Percentiles rank a stretch among this genome's conserved stretches.
phyloP scores from a whole-genome alignment of 1,139 yeast genomes.

The Diutina catenulata region DNA sequence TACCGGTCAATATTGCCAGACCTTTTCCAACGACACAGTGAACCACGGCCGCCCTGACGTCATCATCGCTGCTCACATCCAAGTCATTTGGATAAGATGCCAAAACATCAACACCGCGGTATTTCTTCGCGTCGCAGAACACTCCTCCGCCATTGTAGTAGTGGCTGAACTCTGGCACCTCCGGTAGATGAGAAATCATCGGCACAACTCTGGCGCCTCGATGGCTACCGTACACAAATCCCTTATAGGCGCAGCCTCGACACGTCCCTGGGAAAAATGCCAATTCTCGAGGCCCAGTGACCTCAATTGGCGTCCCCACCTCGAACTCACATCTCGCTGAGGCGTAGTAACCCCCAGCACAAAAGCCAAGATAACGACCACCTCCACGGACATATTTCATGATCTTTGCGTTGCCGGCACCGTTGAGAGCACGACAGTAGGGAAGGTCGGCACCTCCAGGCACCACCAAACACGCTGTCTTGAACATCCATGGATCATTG shows the following conservation, averaged over 20 bases:
- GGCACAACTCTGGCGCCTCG: constrained; percentile 57
- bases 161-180: constrained; percentile 13
- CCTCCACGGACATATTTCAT: constrained; percentile 61
- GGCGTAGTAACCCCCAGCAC: constrained; percentile 95
- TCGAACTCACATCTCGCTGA: constrained; percentile 76
- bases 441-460: constrained; percentile 98
- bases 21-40: constrained; percentile 65
- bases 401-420: constrained; percentile 52
- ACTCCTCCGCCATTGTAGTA: constrained; percentile 87
- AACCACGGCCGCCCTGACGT: constrained; percentile 53
- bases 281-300: constrained; percentile 74
- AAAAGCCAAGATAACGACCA: constrained; percentile 75
- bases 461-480: constrained; percentile 68
- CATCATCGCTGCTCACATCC: constrained; percentile 20
- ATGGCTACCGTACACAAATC: constrained; percentile 71
- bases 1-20: constrained; percentile 64
- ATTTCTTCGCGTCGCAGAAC: constrained; percentile 61
- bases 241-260: constrained; percentile 71
- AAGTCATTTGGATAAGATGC: constrained; percentile 48
- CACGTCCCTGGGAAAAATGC: constrained; percentile 72
- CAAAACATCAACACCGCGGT: constrained; percentile 51
- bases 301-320: constrained; percentile 67
- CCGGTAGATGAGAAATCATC: constrained; percentile 26
- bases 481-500: constrained; percentile 80
- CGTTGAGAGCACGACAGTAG: constrained; percentile 58